Evolutionary conservation across 257 asterid genomes (phyloP), one percentile per base, ranked within the genome.

Genomic region (Solanum gandarillasii): DNA sequence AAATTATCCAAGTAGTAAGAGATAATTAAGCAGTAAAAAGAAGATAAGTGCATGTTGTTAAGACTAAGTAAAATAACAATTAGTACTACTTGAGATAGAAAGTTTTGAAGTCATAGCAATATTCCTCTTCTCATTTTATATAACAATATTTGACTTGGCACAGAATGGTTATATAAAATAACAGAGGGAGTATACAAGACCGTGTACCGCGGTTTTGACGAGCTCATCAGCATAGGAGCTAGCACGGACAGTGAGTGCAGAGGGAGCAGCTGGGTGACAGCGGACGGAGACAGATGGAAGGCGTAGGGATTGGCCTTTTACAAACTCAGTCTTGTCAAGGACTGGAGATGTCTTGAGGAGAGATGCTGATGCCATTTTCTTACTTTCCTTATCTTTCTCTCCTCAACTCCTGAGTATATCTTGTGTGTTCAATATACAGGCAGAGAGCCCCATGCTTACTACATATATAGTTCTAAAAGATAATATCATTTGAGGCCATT

Each of bases 331-430:
- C 89, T 94, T 94, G 90, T 94, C 95, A 86, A 93, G 95, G 65
- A 93, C 95, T 12, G 93, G 95, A 38, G 98, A 93, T 25, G 93
- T 88, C 90, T 92, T 94, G 84, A 93, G 95, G 90, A 92, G 92
- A 67, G 96, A 89, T 38, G 96, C 94, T 83, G 98, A 94, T 41
- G 96, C 96, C 98, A 94, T 94, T 60, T 25, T 87, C 65, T 88
- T 76, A 75, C 16, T 84, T 29, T 20, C 75, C 43, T 86, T 43
- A 29, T 41, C 32, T 58, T 83, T 73, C 87, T 65, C 86, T 62
- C 82, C 62, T 86, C 88, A 88, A 52, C 89, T 79, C 87, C 65
- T 21, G 27, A 18, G 76, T 73, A 18, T 74, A 12, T 20, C 29
- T 38, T 31, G 39, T 73, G 25, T 71, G 83, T 83, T 72, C 39